Evolutionary conservation across 805 yeast genomes (phyloP), one percentile per base, ranked within the genome.

Genomic region (Starmera caribaea): DNA sequence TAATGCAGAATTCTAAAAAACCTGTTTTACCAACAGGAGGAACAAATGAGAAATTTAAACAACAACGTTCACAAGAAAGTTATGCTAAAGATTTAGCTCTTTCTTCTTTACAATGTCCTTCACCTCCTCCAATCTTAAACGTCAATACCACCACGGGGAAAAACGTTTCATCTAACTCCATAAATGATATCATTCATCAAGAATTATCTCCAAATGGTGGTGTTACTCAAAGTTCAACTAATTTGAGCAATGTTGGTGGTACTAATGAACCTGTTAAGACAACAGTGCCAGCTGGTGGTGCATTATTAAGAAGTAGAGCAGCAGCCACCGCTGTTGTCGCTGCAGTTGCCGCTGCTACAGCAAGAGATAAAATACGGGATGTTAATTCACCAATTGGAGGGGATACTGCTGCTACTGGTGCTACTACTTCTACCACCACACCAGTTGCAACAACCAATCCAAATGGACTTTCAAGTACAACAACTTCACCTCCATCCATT

Each of bases 81-180:
- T n/a, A 30, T 5, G 32, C 81, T 4, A 68, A 77, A 30, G 75
- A 69, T 11, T 53, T 73, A 57, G 81, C 83, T 1, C 59, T 75
- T 29, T 74, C 83, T 8, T 73, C 68, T 51, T 55, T 77, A 40
- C 65, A 80, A 43, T 75, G 83, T 46, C 84, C 85, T 2, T 78
- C 84, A 5, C 85, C 86, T n/a, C 83, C 86, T 1, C 84, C 86
- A 8, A 77, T 79, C 39, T 58, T 77, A 36, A 66, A 66, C 40
- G 60, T 61, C 9, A 51, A 54, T 7, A 42, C 50, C 3, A 32
- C 45, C 13, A 45, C 52, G 8, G 55, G 57, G 5, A 48, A 46
- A 35, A 49, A 45, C 21, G 43, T 53, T 24, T 51, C 53, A 4
- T 43, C 50, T 5, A 52, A 46, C 12, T 49, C 58, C 11, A 53